Evolutionary conservation across 495 filamentous ascomycete genomes (phyloP).

Genomic region (Clohesyomyces aquaticus): DNA sequence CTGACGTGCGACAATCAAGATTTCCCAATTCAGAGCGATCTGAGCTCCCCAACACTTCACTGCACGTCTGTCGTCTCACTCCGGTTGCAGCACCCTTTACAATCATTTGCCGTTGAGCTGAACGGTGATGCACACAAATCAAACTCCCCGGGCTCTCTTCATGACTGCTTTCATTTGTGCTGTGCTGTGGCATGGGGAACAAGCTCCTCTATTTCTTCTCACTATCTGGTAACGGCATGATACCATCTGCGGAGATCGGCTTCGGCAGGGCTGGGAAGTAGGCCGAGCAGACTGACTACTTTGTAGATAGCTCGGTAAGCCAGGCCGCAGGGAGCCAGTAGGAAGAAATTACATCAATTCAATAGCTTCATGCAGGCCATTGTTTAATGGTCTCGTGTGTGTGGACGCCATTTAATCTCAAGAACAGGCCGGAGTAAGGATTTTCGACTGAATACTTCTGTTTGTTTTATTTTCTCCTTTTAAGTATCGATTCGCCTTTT

Average conservation of each 20-base stretch:
- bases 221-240: constrained; percentile 8
- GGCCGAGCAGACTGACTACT: constrained; percentile 1
- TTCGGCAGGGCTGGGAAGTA: not conserved
- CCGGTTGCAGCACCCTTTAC: not conserved
- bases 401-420: too few relatives aligned
- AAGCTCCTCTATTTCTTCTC: constrained; percentile 3
- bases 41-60: not conserved
- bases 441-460: too few relatives aligned
- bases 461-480: too few relatives aligned
- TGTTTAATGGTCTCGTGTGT: constrained; percentile 1
- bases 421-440: too few relatives aligned
- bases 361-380: constrained; percentile 1
- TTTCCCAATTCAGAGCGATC: not conserved
- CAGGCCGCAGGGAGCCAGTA: not conserved
- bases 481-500: too few relatives aligned
- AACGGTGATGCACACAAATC: not conserved
- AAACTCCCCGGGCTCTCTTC: not conserved
- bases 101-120: not conserved
- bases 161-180: not conserved
- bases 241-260: constrained; percentile 3
- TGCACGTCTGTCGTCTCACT: not conserved
- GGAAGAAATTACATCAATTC: not conserved
- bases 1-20: not conserved
- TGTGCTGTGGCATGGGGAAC: not conserved
- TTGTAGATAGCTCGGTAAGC: constrained; percentile 6